A percentile compares a stretch with the other conserved stretches of the same genome.
Conservation (phyloP, 2,329 filamentous ascomycete genomes). For the Alternaria tenuissima region DNA sequence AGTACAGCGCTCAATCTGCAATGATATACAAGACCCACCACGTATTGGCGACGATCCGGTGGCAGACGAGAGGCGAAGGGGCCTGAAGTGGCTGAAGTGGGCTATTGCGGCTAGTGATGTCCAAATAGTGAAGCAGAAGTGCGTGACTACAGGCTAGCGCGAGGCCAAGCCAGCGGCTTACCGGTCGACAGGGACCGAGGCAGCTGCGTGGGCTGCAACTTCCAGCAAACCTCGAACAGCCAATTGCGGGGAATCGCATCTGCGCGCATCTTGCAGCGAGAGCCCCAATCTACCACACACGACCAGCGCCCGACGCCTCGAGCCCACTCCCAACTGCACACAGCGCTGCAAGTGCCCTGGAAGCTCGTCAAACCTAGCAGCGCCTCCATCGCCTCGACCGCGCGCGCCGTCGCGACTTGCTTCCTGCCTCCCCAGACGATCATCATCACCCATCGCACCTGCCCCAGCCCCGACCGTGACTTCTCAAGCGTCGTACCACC, state of each 20-base stretch:
- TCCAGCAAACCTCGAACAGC: slow-evolving; percentile 31
- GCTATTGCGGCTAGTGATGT: background rate
- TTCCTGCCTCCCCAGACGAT: slow-evolving; percentile 9
- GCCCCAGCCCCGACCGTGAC: slow-evolving; percentile 17
- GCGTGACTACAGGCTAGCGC: slow-evolving; percentile 2
- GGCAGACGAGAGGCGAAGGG: background rate
- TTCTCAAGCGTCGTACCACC: slow-evolving; percentile 13
- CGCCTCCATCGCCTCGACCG: slow-evolving; percentile 7
- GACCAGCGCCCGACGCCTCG: slow-evolving; percentile 20
- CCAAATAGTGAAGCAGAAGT: background rate
- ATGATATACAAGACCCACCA: background rate
- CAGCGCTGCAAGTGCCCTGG: slow-evolving; percentile 11
- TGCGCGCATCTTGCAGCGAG: slow-evolving; percentile 27
- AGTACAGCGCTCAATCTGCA: background rate
- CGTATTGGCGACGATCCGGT: background rate
- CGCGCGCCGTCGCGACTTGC: background rate
- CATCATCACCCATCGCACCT: slow-evolving; percentile 10
- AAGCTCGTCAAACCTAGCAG: slow-evolving; percentile 12
- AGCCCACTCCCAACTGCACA: slow-evolving; percentile 6
- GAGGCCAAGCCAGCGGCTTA: slow-evolving; percentile 17
- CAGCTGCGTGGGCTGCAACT: slow-evolving; percentile 17
- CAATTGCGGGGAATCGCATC: slow-evolving; percentile 40
- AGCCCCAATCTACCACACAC: slow-evolving; percentile 19
- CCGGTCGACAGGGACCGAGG: slow-evolving; percentile 28
- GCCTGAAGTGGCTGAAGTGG: slow-evolving; percentile 1